phyloP scores from a whole-genome alignment of 1,284 basidiomycete species.

The Violaceomyces palustris region DNA sequence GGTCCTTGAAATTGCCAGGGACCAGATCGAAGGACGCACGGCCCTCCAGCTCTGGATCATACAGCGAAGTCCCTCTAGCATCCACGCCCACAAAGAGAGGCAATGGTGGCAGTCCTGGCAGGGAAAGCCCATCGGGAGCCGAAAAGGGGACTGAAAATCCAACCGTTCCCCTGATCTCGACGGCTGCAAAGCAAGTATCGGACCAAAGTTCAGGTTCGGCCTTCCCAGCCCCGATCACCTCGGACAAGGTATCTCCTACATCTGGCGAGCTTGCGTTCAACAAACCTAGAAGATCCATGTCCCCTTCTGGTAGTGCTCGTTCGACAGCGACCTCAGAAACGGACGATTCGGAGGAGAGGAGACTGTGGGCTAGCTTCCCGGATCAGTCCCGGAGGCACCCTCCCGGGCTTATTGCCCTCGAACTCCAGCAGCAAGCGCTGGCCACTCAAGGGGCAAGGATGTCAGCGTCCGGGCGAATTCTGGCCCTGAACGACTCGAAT shows the following conservation, averaged over 20 bases:
- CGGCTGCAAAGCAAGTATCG: neutral
- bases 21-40: neutral
- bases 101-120: conserved; percentile 1
- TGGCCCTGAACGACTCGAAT: too few species aligned
- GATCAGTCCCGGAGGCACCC: conserved; percentile 33
- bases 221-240: too few species aligned
- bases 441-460: conserved; percentile 5
- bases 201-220: neutral
- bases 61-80: neutral
- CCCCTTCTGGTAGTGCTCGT: conserved; percentile 6
- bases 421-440: conserved; percentile 18
- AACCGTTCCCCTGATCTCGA: neutral
- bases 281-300: conserved; percentile 2
- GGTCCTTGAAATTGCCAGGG: neutral
- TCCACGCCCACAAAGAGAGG: neutral
- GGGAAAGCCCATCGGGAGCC: conserved; percentile 1
- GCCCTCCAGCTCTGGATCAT: neutral
- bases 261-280: conserved; percentile 3
- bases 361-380: conserved; percentile 36
- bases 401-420: conserved; percentile 34
- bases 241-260: too few species aligned
- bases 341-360: conserved; percentile 30
- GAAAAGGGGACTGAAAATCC: conserved; percentile 2
- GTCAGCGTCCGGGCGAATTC: neutral
- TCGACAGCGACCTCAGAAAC: conserved; percentile 8